Base-by-base conservation (phyloP, 306 rosid species). In the Casuarina cunninghamiana region DNA sequence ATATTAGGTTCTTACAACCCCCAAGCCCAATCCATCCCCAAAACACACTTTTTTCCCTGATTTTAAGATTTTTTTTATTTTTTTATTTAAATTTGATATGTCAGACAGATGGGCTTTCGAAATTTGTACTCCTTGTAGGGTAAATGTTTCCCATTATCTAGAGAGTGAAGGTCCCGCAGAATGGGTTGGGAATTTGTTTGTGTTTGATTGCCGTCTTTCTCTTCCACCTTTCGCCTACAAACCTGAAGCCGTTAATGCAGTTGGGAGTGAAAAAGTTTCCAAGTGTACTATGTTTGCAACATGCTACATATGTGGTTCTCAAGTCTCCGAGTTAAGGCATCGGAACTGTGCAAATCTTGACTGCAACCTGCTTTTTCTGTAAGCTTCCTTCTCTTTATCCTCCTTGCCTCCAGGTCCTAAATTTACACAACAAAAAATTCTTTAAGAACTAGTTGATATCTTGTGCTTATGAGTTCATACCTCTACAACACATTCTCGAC, bases 331-430 rank as follows among this genome's bases (percentile, higher is more conserved):
- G 84, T 79, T 95, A 71, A 88, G 91, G 87, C 97, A 95, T 53
- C 86, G 97, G 70, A 92, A 95, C 84, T 92, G 97, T 67, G 97
- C 97, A 67, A 92, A 95, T 88, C 82, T 92, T 17, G 98, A 95
- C 84, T 95, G 98, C 86, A 95, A 92, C 75, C 85, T 92, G 39
- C 97, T 95, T 70, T 89, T 88, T 49, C 87, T 95, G 97, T 92
- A 88, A 87, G 98, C 57, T 73, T 79, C 81, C 9, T 51, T 77
- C 17, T 35, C 60, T 60, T 71, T 35, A 37, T 42, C 63, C 76
- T 42, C 80, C 80, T 79, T 48, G 37, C 54, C 38, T 35, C 3
- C 5, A 42, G 51, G 8, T 2, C 57, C 19, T 26, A 46, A 51
- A 72, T 32, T 48, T 66, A 66, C 10, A 41, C 5, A 26, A 10